These are phyloP conservation scores for Cordia subcordata DNA, from an alignment of 257 asterid species.

Conservation along the genomic window DNA sequence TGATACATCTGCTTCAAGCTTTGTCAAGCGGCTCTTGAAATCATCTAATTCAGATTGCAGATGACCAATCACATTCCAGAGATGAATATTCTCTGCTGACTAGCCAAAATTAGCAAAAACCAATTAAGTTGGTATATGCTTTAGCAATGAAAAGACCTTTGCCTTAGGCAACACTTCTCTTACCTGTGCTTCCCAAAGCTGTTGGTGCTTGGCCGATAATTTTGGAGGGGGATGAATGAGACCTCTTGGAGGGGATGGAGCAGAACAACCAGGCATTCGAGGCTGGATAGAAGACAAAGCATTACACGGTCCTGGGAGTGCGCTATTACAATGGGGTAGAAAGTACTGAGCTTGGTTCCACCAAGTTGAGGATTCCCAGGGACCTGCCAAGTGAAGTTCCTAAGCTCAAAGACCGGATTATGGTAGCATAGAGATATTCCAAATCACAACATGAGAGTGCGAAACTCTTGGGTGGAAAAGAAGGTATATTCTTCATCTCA, in stretches of 20 bases:
- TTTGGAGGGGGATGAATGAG: neutral
- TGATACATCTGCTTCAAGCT: conserved; percentile 7
- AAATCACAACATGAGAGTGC: too few species aligned
- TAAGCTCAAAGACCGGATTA: neutral
- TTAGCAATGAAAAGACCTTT: too few species aligned
- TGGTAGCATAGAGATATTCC: too few species aligned
- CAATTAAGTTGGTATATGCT: too few species aligned
- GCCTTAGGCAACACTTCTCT: neutral
- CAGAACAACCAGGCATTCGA: neutral
- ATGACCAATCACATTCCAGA: neutral
- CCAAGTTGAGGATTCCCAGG: neutral
- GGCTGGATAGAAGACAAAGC: neutral
- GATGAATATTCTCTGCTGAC: neutral
- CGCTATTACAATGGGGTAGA: neutral
- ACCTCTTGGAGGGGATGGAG: neutral
- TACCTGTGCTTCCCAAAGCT: conserved; percentile 7
- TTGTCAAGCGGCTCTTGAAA: conserved; percentile 2
- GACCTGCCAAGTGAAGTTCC: neutral
- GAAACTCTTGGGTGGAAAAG: too few species aligned
- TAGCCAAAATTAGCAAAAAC: too few species aligned
- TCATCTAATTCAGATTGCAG: conserved; percentile 6
- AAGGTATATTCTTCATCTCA: too few species aligned
- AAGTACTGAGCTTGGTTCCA: neutral
- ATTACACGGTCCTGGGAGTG: neutral
- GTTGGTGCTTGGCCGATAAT: neutral